Conservation (phyloP, 192 early-diverging fungal genomes). For the Haplosporangium gracile region DNA sequence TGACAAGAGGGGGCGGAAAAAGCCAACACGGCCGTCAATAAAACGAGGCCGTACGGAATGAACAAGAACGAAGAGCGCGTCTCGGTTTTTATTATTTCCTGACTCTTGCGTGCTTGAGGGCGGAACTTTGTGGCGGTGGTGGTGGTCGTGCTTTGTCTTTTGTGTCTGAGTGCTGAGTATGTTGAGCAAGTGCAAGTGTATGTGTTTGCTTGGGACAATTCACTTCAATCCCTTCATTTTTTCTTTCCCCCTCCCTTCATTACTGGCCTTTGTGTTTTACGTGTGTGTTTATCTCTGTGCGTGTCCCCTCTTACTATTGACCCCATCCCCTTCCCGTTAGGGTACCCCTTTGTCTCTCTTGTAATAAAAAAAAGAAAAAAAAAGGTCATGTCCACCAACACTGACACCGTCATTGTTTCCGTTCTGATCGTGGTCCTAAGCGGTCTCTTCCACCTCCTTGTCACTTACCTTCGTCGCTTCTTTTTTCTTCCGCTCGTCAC, state of each 20-base stretch:
- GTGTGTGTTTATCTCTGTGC: not conserved
- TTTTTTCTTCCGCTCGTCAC: conserved; percentile 2
- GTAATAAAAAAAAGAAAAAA: not conserved
- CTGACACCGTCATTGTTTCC: conserved; percentile 9
- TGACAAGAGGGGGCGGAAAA: not conserved
- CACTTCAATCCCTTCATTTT: no score
- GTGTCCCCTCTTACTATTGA: no score
- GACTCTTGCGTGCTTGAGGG: not conserved
- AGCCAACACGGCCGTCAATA: not conserved
- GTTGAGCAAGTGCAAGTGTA: not conserved
- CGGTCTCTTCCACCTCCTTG: conserved; percentile 3
- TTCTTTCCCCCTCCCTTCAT: not conserved
- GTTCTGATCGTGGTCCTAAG: conserved; percentile 6
- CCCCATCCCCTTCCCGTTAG: not conserved
- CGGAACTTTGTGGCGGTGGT: not conserved
- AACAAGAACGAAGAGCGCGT: not conserved
- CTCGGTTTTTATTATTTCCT: not conserved
- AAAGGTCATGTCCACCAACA: conserved; percentile 5
- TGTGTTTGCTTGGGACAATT: no score
- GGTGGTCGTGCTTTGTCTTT: not conserved
- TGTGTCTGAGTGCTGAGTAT: not conserved
- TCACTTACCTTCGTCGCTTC: conserved; percentile 6
- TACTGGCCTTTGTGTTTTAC: not conserved
- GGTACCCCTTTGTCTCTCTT: not conserved
- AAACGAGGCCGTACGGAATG: not conserved